These are phyloP conservation scores for Ceriops tagal DNA, from an alignment of 345 rosid species.

Conservation along the genomic window DNA sequence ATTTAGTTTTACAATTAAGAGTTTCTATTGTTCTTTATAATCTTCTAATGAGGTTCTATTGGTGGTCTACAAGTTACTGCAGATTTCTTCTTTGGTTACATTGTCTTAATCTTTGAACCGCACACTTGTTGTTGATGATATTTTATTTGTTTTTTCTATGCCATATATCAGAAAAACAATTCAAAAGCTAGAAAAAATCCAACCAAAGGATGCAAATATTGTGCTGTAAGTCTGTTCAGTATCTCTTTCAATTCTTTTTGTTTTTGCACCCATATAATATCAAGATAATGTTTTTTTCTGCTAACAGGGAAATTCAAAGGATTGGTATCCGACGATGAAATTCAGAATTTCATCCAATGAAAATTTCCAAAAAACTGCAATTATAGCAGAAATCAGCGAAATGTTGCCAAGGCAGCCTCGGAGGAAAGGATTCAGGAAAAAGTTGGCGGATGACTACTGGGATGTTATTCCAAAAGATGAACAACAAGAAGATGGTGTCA, in stretches of 20 bases:
- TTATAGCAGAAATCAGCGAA: slow-evolving; percentile 60
- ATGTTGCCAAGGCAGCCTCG: slow-evolving; percentile 16
- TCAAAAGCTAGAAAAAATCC: slow-evolving; percentile 26
- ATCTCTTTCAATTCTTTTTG: slow-evolving; percentile 9
- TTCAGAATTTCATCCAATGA: slow-evolving; percentile 65
- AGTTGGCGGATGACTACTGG: slow-evolving; percentile 77
- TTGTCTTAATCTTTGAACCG: not conserved
- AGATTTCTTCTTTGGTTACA: not conserved
- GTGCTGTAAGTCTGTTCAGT: slow-evolving; percentile 52
- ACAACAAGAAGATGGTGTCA: slow-evolving; percentile 45
- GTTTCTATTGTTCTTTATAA: too few relatives aligned
- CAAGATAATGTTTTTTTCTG: slow-evolving; percentile 10
- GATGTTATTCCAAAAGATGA: slow-evolving; percentile 55
- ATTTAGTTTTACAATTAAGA: not conserved
- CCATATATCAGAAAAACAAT: slow-evolving; percentile 37
- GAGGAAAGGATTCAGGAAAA: slow-evolving; percentile 32
- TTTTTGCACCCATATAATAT: not conserved
- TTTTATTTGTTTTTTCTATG: slow-evolving; percentile 19
- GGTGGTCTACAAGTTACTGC: not conserved
- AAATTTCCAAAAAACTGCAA: slow-evolving; percentile 50
- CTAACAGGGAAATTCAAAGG: slow-evolving; percentile 35
- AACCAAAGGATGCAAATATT: slow-evolving; percentile 65
- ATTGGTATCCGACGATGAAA: slow-evolving; percentile 72
- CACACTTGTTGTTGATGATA: not conserved
- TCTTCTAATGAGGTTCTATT: not conserved